Conservation (phyloP, 768 basidiomycete genomes). For the Russula sp. region DNA sequence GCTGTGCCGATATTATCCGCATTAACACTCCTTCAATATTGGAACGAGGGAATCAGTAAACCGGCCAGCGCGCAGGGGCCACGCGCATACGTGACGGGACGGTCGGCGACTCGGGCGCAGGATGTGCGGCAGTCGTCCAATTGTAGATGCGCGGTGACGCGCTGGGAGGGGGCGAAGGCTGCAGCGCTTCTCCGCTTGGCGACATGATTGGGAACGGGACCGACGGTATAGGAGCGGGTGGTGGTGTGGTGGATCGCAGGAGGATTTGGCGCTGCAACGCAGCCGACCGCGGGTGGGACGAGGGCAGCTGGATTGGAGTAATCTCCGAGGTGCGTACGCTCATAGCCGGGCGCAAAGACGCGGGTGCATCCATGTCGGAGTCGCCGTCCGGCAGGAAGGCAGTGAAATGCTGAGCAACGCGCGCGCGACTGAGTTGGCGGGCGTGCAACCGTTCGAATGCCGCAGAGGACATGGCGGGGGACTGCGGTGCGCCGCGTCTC, state of each 20-base stretch:
- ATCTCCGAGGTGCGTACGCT: conserved; percentile 22
- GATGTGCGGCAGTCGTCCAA: conserved; percentile 6
- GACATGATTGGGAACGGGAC: neutral
- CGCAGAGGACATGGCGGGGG: neutral
- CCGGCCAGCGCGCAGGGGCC: conserved; percentile 14
- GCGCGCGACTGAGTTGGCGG: conserved; percentile 11
- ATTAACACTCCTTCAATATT: neutral
- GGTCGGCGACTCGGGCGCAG: conserved; percentile 18
- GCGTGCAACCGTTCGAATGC: conserved; percentile 15
- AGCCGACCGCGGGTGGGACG: conserved; percentile 11
- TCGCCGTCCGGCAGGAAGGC: conserved; percentile 4
- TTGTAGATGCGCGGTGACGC: conserved; percentile 22
- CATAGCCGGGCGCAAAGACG: conserved; percentile 6
- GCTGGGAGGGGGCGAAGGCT: conserved; percentile 24
- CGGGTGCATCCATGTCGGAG: conserved; percentile 2
- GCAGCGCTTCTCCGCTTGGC: conserved; percentile 2
- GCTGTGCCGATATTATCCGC: neutral
- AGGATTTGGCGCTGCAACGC: conserved; percentile 1
- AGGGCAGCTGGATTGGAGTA: conserved; percentile 22
- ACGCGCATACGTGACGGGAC: conserved; percentile 8
- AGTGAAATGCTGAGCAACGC: conserved; percentile 3
- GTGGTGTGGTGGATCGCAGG: conserved; percentile 8
- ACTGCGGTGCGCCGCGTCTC: conserved; percentile 4
- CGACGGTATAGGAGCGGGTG: neutral
- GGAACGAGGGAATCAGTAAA: conserved; percentile 3